Evolutionary conservation across 768 basidiomycete species (phyloP).

Genomic region (Pisolithus orientalis): DNA sequence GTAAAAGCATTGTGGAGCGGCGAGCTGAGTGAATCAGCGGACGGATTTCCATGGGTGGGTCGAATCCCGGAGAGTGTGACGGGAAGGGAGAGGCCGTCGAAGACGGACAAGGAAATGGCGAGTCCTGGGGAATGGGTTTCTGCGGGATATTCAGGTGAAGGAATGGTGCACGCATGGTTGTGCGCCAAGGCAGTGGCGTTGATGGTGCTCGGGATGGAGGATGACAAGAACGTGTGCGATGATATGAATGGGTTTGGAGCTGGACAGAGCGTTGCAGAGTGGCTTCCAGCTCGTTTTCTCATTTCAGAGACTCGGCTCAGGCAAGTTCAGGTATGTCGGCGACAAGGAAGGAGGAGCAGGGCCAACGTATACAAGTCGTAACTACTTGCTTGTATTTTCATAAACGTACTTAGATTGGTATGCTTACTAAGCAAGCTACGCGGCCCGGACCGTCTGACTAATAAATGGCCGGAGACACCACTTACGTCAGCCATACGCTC

Average conservation of each 20-base stretch:
- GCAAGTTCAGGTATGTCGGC: neutral
- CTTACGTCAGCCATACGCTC: neutral
- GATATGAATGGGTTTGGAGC: constrained; percentile 16
- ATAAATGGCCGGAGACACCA: no score
- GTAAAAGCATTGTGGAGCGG: constrained; percentile 61
- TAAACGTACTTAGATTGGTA: no score
- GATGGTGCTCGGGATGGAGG: constrained; percentile 48
- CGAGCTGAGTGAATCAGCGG: constrained; percentile 54
- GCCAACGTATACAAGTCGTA: neutral
- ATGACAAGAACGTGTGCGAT: constrained; percentile 1
- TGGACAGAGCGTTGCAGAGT: constrained; percentile 17
- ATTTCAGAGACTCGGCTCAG: constrained; percentile 11
- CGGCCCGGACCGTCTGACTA: no score
- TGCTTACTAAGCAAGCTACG: no score
- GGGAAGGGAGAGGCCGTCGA: constrained; percentile 28
- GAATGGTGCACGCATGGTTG: constrained; percentile 69
- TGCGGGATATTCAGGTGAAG: constrained; percentile 67
- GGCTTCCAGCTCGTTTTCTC: constrained; percentile 18
- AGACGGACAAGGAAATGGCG: constrained; percentile 4
- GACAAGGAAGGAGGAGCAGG: neutral
- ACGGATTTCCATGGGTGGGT: constrained; percentile 66
- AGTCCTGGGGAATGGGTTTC: constrained; percentile 63
- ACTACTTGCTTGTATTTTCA: no score
- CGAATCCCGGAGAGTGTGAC: constrained; percentile 47
- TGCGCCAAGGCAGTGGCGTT: constrained; percentile 50